Evolutionary conservation across 768 basidiomycete species (phyloP), one percentile per base, ranked within the genome.

Genomic region (Cystofilobasidium macerans): DNA sequence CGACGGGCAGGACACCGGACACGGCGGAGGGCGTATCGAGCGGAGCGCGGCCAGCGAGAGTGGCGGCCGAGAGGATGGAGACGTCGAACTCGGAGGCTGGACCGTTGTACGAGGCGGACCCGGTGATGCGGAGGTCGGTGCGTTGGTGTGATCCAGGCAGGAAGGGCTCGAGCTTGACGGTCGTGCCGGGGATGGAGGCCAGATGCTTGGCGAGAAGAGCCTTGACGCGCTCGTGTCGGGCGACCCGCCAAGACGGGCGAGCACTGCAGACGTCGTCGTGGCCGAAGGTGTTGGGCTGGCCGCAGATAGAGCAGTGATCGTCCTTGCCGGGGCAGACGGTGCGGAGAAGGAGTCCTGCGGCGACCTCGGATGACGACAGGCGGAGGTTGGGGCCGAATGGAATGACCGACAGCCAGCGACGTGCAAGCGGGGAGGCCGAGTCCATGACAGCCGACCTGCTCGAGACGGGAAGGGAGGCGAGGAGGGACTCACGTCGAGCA

Each of bases 321-420:
- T 60, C 58, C 13, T 40, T 22, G 9, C 58, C 58, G 24, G 58
- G 58, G 58, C 58, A 60, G 58, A 60, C 40, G 6, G 58, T 42
- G 38, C 58, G 58, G 58, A 60, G 42, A 9, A 24, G 28, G 7
- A 43, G 58, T 9, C 57, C 38, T 13, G 57, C 57, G 36, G 57
- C 33, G 18, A 59, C 57, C 33, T 59, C 36, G 36, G 35, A 36
- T 12, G 57, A 22, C 16, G 38, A 26, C 8, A 60, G 36, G 16
- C 58, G 58, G 9, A 60, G 58, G 24, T 40, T 36, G 40, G 58
- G 14, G 6, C n/a, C 35, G 58, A 60, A 60, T 13, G 58, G 58
- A 26, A 60, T 60, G 58, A 26, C 58, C n/a, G 58, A 36, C 58
- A 60, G 38, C 58, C 58, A 60, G 36, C 58, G 58, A 43, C 58